Base-by-base conservation (phyloP, 129 eudicot genomes). In the Lactuca sativa region DNA sequence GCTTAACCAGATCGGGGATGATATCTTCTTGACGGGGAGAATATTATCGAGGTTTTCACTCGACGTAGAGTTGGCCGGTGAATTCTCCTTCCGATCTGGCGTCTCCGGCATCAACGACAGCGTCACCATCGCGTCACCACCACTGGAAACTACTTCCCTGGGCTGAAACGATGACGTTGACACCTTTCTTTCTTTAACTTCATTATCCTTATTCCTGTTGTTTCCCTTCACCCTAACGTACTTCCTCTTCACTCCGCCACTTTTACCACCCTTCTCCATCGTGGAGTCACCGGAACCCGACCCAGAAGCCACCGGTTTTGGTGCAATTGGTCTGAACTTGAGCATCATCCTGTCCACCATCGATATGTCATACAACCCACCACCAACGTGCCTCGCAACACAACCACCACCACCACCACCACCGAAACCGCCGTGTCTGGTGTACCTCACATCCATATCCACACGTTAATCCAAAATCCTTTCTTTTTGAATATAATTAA, bases 321-420 rank as follows among this genome's bases (percentile, higher is more conserved):
- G 97, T 2, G 95, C 91, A 16, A 90, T 90, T 18, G 95, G 97
- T 40, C 95, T 77, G 57, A 77, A 90, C 56, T 65, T 82, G 4
- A 82, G 76, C 97, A 90, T 86, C 75, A 90, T 83, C 62, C 81
- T 62, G 25, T 90, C 83, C 52, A 90, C 62, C 56, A 80, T 84
- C 1, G 88, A 72, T 72, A 64, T 65, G 62, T 84, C 79, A 49
- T 81, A 74, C 5, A 49, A 65, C 14, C 68, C 79, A 80, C 87
- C 74, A 69, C 95, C 83, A 17, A 9, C 13, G 38, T 21, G 41
- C 53, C 54, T 70, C 41, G 18, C 9, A 40, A 11, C 52, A 47
- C 89, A 81, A 71, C 95, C 83, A 37, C 85, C 84, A 37, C 83
- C 86, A 13, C 81, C 70, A 12, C 72, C 64, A 36, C 12, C 78